Evolutionary conservation across 371 early-diverging fungal species (phyloP).

Genomic region (Cokeromyces recurvatus): DNA sequence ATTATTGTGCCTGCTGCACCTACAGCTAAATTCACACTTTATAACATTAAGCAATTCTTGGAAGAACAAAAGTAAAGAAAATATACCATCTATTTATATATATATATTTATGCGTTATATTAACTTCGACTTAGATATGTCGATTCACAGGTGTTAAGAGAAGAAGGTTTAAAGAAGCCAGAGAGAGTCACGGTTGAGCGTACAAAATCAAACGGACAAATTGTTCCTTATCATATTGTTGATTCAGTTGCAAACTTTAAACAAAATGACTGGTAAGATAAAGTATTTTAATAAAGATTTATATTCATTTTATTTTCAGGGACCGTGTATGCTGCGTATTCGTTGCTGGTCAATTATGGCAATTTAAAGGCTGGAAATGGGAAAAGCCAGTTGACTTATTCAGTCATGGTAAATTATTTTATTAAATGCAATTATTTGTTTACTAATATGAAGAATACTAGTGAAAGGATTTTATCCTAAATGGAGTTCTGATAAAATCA

Average conservation of each 20-base stretch:
- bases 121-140: constrained; percentile 43
- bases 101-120: background rate
- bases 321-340: constrained; percentile 88
- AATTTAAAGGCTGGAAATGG: constrained; percentile 91
- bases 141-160: constrained; percentile 59
- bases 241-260: constrained; percentile 68
- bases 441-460: constrained; percentile 8
- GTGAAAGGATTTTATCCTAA: constrained; percentile 80
- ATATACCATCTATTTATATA: background rate
- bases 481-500: constrained; percentile 67
- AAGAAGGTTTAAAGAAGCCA: constrained; percentile 64
- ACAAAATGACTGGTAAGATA: constrained; percentile 72
- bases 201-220: constrained; percentile 41
- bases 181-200: constrained; percentile 55
- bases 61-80: constrained; percentile 57
- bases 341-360: constrained; percentile 87
- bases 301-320: too few species aligned
- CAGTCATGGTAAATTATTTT: constrained; percentile 50
- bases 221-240: constrained; percentile 59
- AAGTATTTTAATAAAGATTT: too few species aligned
- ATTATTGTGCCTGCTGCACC: constrained; percentile 87
- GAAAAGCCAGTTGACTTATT: constrained; percentile 78
- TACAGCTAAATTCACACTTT: constrained; percentile 78
- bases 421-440: background rate
- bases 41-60: constrained; percentile 80